These are phyloP conservation scores for Aspergillus quadricinctus DNA, from an alignment of 2,329 filamentous ascomycete genomes.

Conservation along the genomic window DNA sequence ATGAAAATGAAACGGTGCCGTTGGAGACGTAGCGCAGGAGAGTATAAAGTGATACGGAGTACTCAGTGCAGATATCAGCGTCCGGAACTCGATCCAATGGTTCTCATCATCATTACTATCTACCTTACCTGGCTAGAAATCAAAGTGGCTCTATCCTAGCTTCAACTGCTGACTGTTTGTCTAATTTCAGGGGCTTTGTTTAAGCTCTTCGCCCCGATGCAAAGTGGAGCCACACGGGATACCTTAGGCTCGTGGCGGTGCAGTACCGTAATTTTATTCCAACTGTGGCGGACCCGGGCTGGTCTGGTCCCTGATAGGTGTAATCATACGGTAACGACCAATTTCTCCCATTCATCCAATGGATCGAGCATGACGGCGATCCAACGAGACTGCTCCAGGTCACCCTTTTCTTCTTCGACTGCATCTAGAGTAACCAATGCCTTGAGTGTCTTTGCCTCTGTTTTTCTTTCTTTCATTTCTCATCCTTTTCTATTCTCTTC, in stretches of 20 bases:
- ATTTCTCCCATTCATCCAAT: not conserved
- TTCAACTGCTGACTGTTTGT: not conserved
- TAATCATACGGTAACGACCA: not conserved
- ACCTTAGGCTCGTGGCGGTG: slow-evolving; percentile 19
- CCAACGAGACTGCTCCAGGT: not conserved
- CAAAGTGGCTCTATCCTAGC: not conserved
- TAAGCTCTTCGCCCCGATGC: slow-evolving; percentile 10
- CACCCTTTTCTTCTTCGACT: not conserved
- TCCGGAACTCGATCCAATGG: not conserved
- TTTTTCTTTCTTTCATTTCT: slow-evolving; percentile 1
- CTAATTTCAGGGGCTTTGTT: slow-evolving; percentile 17
- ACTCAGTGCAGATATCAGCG: not conserved
- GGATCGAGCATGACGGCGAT: not conserved
- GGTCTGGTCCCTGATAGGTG: not conserved
- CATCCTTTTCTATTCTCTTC: not conserved
- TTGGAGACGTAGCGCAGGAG: not conserved
- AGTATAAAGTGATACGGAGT: not conserved
- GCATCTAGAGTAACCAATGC: slow-evolving; percentile 2
- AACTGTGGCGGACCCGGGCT: not conserved
- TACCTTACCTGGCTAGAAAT: not conserved
- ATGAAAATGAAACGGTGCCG: not conserved
- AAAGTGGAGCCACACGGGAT: slow-evolving; percentile 15
- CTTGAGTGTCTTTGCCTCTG: slow-evolving; percentile 11
- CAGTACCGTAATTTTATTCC: slow-evolving; percentile 7
- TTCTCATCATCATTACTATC: not conserved